Evolutionary conservation across 2,329 filamentous ascomycete genomes (phyloP).

Genomic region (Nemania bipapillata): DNA sequence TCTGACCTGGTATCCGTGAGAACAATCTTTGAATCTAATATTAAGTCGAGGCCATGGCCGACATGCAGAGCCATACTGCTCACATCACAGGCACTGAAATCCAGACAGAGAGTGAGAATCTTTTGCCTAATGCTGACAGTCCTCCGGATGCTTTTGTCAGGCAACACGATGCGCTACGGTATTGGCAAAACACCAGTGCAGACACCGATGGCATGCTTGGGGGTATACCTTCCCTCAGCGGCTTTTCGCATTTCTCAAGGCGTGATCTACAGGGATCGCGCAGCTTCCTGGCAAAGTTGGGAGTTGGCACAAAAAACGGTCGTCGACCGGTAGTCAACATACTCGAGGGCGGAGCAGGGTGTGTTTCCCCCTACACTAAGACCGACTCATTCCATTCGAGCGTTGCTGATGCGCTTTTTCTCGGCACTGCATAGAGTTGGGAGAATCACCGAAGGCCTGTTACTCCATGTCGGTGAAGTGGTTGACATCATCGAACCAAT

Average conservation of each 20-base stretch:
- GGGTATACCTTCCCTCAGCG: neutral
- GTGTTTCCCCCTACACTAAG: neutral
- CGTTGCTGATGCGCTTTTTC: neutral
- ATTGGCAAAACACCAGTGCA: conserved; percentile 1
- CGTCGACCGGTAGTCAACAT: conserved; percentile 6
- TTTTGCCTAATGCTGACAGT: neutral
- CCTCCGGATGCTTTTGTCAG: conserved; percentile 6
- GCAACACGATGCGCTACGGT: neutral
- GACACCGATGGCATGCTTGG: conserved; percentile 5
- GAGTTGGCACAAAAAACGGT: conserved; percentile 2
- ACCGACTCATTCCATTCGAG: neutral
- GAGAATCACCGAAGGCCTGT: conserved; percentile 6
- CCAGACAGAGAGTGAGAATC: neutral
- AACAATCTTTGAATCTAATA: neutral
- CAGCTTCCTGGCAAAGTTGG: conserved; percentile 14
- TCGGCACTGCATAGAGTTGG: conserved; percentile 1
- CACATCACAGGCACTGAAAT: neutral
- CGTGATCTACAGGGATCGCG: conserved; percentile 1
- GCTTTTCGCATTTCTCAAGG: conserved; percentile 3
- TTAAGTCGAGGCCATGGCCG: neutral
- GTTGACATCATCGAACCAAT: conserved; percentile 15
- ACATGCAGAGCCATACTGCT: neutral
- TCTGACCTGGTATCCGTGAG: neutral
- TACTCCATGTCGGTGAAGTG: conserved; percentile 2
- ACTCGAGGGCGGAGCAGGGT: conserved; percentile 10